These are phyloP conservation scores for Hordeum vulgare DNA, from an alignment of 176 grass and related monocot genomes.

Conservation along the genomic window DNA sequence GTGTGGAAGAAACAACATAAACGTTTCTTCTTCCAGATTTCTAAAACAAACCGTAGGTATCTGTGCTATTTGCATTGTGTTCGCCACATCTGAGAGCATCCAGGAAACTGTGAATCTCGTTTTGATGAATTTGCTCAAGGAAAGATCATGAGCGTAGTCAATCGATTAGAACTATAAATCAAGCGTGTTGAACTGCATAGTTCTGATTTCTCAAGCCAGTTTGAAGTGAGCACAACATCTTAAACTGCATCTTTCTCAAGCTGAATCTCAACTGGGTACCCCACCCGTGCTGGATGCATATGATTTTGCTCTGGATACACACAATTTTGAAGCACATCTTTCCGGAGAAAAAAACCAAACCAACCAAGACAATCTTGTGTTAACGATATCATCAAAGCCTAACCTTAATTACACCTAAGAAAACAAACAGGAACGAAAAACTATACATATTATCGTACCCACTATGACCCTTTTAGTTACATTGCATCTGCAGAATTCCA, in stretches of 20 bases:
- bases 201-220: too few relatives aligned
- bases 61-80: too few relatives aligned
- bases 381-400: background rate
- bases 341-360: background rate
- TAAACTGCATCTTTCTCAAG: background rate
- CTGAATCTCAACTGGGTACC: background rate
- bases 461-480: slow-evolving; percentile 20
- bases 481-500: background rate
- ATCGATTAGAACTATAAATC: too few relatives aligned
- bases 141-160: too few relatives aligned
- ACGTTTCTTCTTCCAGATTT: too few relatives aligned
- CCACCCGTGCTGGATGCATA: background rate
- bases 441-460: background rate
- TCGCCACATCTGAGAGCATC: background rate
- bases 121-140: background rate
- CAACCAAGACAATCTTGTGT: background rate
- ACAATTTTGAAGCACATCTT: background rate
- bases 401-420: background rate
- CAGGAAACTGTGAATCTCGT: background rate
- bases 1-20: too few relatives aligned
- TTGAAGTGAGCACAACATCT: background rate
- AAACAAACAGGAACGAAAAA: background rate
- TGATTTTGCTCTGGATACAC: background rate
- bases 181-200: too few relatives aligned
- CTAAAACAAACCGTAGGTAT: too few relatives aligned